Percentiles rank a stretch among this genome's conserved stretches.
Evolutionary conservation across 768 basidiomycete species (phyloP).

Genomic region (Tricholoma matsutake): DNA sequence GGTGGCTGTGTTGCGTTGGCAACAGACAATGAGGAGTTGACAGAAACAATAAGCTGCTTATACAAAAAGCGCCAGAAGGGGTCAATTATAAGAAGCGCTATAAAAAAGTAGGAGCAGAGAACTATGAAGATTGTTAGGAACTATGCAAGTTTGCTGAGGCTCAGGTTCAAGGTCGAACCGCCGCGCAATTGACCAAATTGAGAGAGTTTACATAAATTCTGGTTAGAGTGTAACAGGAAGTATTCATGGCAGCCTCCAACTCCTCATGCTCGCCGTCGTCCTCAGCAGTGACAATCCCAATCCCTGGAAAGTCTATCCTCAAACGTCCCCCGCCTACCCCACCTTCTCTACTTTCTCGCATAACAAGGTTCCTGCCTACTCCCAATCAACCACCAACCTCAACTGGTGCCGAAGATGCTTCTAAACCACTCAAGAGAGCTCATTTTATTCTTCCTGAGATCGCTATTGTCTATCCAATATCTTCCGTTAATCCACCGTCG

Average conservation of each 20-base stretch:
- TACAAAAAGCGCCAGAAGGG: no score
- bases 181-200: background rate
- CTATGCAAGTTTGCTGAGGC: no score
- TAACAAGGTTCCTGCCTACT: slow-evolving; percentile 71
- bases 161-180: no score
- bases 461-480: slow-evolving; percentile 88
- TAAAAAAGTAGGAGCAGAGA: no score
- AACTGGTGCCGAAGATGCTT: slow-evolving; percentile 36
- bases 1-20: no score
- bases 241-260: slow-evolving; percentile 26
- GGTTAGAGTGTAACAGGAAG: background rate
- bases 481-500: slow-evolving; percentile 77
- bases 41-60: no score
- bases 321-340: slow-evolving; percentile 72
- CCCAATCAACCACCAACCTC: slow-evolving; percentile 31
- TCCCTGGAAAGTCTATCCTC: slow-evolving; percentile 78
- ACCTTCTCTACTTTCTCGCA: slow-evolving; percentile 66
- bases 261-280: slow-evolving; percentile 70
- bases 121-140: no score
- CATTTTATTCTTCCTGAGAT: slow-evolving; percentile 90
- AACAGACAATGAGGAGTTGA: no score
- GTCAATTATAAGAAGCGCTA: no score
- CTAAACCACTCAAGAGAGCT: slow-evolving; percentile 75
- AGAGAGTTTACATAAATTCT: background rate
- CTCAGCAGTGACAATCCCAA: slow-evolving; percentile 76